Percentiles rank a stretch among this genome's conserved stretches.
phyloP scores from a whole-genome alignment of 108 stramenopile genomes.

The Epipyxis sp. region DNA sequence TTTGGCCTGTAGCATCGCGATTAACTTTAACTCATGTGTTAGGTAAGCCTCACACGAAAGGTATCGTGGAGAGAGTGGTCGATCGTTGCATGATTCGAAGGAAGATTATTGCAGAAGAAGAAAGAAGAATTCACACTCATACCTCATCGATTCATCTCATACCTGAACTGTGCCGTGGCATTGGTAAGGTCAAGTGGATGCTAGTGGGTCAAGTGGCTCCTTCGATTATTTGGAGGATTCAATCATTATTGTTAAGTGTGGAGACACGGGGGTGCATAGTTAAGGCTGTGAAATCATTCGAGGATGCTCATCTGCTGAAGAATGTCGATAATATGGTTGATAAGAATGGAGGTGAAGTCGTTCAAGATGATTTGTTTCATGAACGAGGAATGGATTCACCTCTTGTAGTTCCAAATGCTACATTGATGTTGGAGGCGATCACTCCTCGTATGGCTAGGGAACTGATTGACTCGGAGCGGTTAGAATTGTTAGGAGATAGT shows the following conservation, averaged over 20 bases:
- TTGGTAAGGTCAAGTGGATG: slow-evolving; percentile 6
- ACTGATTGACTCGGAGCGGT: neutral
- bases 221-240: neutral
- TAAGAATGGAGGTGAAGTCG: neutral
- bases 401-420: neutral
- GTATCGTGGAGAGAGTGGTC: no score
- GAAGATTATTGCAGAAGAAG: no score
- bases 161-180: neutral
- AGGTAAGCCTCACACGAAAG: no score
- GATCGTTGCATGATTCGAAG: no score
- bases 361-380: no score
- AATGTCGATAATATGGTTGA: no score
- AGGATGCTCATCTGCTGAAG: no score
- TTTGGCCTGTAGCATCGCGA: no score
- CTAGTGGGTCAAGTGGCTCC: neutral
- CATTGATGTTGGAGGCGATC: neutral
- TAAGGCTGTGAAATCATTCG: neutral
- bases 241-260: neutral
- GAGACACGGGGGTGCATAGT: neutral
- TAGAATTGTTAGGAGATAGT: slow-evolving; percentile 26
- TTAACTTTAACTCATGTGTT: no score
- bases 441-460: slow-evolving; percentile 16
- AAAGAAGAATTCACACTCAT: neutral
- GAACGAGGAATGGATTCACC: no score
- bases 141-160: neutral